A percentile compares a stretch with the other conserved stretches of the same genome.
Evolutionary conservation across 2,329 filamentous ascomycete species (phyloP).

Genomic region (Pseudogymnoascus sp.): DNA sequence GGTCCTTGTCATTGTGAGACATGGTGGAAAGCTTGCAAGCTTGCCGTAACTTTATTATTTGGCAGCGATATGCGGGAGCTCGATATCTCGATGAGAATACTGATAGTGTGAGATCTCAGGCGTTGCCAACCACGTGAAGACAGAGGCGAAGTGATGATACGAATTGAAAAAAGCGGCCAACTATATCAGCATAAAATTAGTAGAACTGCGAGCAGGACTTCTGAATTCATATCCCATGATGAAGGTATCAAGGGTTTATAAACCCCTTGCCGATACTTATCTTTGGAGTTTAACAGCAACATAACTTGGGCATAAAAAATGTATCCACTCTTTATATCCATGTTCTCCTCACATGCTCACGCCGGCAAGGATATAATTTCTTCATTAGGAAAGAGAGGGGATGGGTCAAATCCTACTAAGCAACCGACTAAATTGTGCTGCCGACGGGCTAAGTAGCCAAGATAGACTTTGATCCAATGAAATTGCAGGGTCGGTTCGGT

Average conservation of each 20-base stretch:
- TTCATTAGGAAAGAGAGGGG: neutral
- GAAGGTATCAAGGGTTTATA: slow-evolving; percentile 3
- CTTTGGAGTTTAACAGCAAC: neutral
- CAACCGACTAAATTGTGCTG: neutral
- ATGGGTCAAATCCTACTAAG: neutral
- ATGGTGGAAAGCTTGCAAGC: neutral
- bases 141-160: neutral
- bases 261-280: neutral
- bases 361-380: neutral
- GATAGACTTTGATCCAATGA: neutral
- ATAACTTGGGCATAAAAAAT: neutral
- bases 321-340: neutral
- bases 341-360: neutral
- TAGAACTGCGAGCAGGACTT: neutral
- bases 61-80: neutral
- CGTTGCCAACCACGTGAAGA: neutral
- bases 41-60: neutral
- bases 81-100: neutral
- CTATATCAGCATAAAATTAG: neutral
- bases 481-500: neutral
- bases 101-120: neutral
- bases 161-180: neutral
- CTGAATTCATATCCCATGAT: neutral
- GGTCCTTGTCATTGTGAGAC: neutral
- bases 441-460: neutral